A percentile compares a stretch with the other conserved stretches of the same genome.
These are phyloP conservation scores for Blastobotrys terrestris DNA, from an alignment of 805 yeast genomes.

Conservation along the genomic window DNA sequence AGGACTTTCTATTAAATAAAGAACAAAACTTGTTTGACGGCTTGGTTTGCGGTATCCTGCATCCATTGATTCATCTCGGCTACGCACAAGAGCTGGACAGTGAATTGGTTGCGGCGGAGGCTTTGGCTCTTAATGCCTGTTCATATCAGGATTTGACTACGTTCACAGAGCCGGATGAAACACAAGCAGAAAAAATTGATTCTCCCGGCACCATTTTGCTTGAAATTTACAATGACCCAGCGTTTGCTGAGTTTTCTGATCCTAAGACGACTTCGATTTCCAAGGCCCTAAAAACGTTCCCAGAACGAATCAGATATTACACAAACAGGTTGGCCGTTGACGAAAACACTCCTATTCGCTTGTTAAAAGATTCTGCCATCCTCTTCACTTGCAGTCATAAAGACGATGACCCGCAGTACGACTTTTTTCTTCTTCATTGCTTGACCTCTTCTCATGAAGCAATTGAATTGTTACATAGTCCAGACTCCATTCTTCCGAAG, in stretches of 20 bases:
- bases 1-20: constrained; percentile 18
- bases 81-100: constrained; percentile 33
- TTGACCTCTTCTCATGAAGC: constrained; percentile 27
- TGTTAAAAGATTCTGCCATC: constrained; percentile 19
- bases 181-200: neutral
- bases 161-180: neutral
- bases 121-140: constrained; percentile 27
- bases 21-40: constrained; percentile 16
- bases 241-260: constrained; percentile 13
- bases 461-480: constrained; percentile 16
- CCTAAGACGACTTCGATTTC: neutral
- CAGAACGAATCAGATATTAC: constrained; percentile 14
- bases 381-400: constrained; percentile 21
- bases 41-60: constrained; percentile 23
- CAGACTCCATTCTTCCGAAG: constrained; percentile 10
- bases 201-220: constrained; percentile 11
- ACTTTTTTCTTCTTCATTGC: constrained; percentile 27
- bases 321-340: constrained; percentile 14
- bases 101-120: constrained; percentile 31
- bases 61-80: constrained; percentile 32
- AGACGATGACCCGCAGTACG: constrained; percentile 18
- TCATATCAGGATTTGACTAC: constrained; percentile 11
- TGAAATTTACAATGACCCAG: constrained; percentile 17
- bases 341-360: constrained; percentile 11
- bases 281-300: constrained; percentile 6